Conservation (phyloP, 1,284 basidiomycete genomes). For the Malassezia pachydermatis region DNA sequence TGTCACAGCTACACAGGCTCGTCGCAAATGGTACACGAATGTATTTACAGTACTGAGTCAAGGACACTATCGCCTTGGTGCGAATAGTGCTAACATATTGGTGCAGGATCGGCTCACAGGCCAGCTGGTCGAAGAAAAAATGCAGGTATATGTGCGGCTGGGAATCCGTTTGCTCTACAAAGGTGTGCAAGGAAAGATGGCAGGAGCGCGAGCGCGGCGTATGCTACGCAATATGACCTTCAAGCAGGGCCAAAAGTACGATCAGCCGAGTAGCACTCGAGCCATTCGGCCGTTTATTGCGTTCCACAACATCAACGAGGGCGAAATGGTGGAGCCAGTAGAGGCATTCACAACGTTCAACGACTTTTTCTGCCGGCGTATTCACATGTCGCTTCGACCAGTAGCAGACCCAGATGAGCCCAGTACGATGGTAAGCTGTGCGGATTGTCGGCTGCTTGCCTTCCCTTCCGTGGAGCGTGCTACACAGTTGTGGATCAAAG, state of each 20-base stretch:
- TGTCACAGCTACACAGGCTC: slow-evolving; percentile 87
- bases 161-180: slow-evolving; percentile 89
- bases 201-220: slow-evolving; percentile 68
- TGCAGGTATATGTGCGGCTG: slow-evolving; percentile 84
- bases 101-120: slow-evolving; percentile 61
- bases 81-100: slow-evolving; percentile 81
- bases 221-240: slow-evolving; percentile 79
- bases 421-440: slow-evolving; percentile 67
- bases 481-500: slow-evolving; percentile 91
- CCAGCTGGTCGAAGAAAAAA: slow-evolving; percentile 90
- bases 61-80: slow-evolving; percentile 79
- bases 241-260: slow-evolving; percentile 90
- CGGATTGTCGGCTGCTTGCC: slow-evolving; percentile 87
- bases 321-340: slow-evolving; percentile 72
- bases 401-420: slow-evolving; percentile 65
- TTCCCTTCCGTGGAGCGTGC: slow-evolving; percentile 77
- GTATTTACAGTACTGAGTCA: slow-evolving; percentile 62
- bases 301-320: slow-evolving; percentile 73
- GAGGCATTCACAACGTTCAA: slow-evolving; percentile 79
- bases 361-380: slow-evolving; percentile 81
- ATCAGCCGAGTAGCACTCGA: slow-evolving; percentile 67
- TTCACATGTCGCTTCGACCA: slow-evolving; percentile 71
- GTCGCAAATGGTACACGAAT: slow-evolving; percentile 91
- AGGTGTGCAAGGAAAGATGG: slow-evolving; percentile 77
- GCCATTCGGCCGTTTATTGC: slow-evolving; percentile 81